Evolutionary conservation across 140 eudicot species (phyloP).

Genomic region (Anethum foeniculum): DNA sequence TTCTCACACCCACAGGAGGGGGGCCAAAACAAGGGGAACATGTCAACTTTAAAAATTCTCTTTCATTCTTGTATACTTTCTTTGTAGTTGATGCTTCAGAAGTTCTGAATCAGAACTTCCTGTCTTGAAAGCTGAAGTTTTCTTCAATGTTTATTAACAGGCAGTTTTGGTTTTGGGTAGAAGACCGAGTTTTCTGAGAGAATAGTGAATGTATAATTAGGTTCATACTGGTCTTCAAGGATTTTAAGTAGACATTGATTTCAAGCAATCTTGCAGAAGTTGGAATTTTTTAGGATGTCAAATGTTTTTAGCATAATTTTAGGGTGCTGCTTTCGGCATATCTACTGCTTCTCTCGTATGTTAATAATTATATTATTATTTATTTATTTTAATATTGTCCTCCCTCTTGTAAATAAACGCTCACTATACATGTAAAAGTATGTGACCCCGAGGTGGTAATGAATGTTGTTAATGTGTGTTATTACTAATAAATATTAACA

Average conservation of each 20-base stretch:
- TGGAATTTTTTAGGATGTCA: background rate
- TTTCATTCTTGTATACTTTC: background rate
- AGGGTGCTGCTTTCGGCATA: background rate
- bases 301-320: background rate
- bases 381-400: too few species aligned
- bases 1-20: background rate
- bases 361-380: too few species aligned
- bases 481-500: too few species aligned
- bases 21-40: background rate
- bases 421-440: too few species aligned
- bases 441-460: too few species aligned
- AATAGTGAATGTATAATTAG: background rate
- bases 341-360: background rate
- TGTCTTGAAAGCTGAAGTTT: background rate
- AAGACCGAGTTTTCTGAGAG: background rate
- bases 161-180: background rate
- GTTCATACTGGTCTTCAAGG: background rate
- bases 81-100: background rate
- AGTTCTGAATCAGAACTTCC: background rate
- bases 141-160: background rate
- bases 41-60: background rate
- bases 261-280: background rate
- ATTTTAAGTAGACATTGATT: background rate
- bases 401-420: too few species aligned
- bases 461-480: too few species aligned